Conservation (phyloP, 2,329 filamentous ascomycete genomes). For the Aspergillus sp. region DNA sequence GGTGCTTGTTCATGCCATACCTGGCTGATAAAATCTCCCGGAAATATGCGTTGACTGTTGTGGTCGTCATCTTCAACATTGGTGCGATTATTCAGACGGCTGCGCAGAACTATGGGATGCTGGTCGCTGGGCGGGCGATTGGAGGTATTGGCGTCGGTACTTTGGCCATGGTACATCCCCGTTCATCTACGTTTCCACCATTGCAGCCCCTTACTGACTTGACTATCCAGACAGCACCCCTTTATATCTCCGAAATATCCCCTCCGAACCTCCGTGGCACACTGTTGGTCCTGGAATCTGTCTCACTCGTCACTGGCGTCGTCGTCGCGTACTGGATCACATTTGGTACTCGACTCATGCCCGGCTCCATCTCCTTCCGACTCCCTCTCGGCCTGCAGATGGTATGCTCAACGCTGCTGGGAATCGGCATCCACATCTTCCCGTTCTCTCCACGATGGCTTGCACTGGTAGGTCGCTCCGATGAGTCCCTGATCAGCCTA, state of each 20-base stretch:
- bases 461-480: too few species aligned
- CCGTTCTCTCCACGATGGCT: too few species aligned
- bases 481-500: too few species aligned
- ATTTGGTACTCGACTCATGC: conserved; percentile 54
- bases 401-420: conserved; percentile 47
- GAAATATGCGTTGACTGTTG: too few species aligned
- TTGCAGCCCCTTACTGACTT: too few species aligned
- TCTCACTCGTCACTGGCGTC: conserved; percentile 25
- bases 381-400: conserved; percentile 53
- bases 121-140: conserved; percentile 42
- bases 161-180: too few species aligned
- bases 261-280: too few species aligned
- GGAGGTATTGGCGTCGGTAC: conserved; percentile 44
- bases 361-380: conserved; percentile 48
- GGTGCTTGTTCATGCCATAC: conserved; percentile 46
- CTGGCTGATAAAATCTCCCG: conserved; percentile 14
- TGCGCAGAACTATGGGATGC: conserved; percentile 29
- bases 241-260: too few species aligned
- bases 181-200: too few species aligned
- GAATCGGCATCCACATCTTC: conserved; percentile 50
- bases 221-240: too few species aligned
- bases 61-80: too few species aligned
- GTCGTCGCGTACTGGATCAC: conserved; percentile 60
- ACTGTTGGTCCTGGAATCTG: too few species aligned
- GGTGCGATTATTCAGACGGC: conserved; percentile 45